These are phyloP conservation scores for Chalara sp. DNA, from an alignment of 2,329 filamentous ascomycete species.

Conservation along the genomic window DNA sequence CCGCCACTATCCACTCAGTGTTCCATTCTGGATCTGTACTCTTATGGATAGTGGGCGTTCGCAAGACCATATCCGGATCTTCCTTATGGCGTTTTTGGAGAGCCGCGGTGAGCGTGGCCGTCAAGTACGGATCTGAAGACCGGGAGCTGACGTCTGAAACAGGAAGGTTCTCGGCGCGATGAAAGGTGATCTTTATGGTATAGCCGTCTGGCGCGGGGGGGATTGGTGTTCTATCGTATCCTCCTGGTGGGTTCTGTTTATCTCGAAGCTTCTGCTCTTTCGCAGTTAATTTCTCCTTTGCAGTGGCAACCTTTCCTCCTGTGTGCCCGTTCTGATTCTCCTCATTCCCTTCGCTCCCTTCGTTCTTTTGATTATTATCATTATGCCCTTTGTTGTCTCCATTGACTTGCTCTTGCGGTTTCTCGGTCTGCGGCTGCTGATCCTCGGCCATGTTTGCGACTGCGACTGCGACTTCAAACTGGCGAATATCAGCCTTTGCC, in stretches of 20 bases:
- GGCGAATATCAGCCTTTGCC: no score
- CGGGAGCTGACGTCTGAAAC: conserved; percentile 71
- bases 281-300: conserved; percentile 25
- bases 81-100: conserved; percentile 78
- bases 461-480: no score
- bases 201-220: conserved; percentile 70
- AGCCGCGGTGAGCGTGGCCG: conserved; percentile 62
- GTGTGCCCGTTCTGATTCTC: no score
- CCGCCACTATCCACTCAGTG: conserved; percentile 80
- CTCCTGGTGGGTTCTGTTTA: conserved; percentile 43
- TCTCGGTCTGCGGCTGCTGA: no score
- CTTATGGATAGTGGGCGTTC: conserved; percentile 69
- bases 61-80: conserved; percentile 66
- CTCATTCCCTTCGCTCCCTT: no score
- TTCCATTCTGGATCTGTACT: conserved; percentile 76
- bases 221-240: conserved; percentile 73
- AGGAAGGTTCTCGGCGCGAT: conserved; percentile 73
- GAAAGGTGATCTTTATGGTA: conserved; percentile 79
- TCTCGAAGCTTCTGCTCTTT: conserved; percentile 25
- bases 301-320: conserved; percentile 7
- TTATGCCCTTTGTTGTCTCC: no score
- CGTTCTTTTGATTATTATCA: no score
- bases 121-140: conserved; percentile 77
- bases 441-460: no score
- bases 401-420: no score